Percentiles rank a stretch among this genome's conserved stretches.
These are phyloP conservation scores for Polytolypa hystricis DNA, from an alignment of 2,329 filamentous ascomycete species.

Conservation along the genomic window DNA sequence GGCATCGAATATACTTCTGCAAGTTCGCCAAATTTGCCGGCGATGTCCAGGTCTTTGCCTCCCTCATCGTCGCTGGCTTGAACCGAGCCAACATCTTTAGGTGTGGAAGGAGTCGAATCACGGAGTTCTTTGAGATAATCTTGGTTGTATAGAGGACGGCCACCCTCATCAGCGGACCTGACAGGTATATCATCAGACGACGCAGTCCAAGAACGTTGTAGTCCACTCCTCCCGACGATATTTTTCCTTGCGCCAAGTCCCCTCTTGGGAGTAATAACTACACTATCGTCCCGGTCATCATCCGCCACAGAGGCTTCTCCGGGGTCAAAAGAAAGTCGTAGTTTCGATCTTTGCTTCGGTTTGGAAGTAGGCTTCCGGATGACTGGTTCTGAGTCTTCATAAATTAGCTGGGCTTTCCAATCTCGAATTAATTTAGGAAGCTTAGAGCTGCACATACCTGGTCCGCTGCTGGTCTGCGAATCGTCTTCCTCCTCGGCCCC, in stretches of 20 bases:
- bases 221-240: constrained; percentile 56
- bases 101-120: constrained; percentile 73
- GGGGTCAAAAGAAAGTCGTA: constrained; percentile 67
- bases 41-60: constrained; percentile 37
- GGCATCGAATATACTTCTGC: constrained; percentile 21
- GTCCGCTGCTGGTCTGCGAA: constrained; percentile 19
- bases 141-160: constrained; percentile 70
- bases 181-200: constrained; percentile 45
- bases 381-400: constrained; percentile 35
- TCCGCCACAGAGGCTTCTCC: constrained; percentile 44
- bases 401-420: constrained; percentile 20
- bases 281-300: constrained; percentile 42
- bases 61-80: constrained; percentile 16
- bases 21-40: constrained; percentile 38
- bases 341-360: constrained; percentile 58
- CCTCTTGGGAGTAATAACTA: constrained; percentile 52
- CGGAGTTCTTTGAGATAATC: constrained; percentile 80
- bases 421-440: constrained; percentile 17
- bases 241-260: constrained; percentile 48
- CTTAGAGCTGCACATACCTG: constrained; percentile 30
- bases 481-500: constrained; percentile 57
- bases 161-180: constrained; percentile 51
- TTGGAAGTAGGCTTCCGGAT: constrained; percentile 45
- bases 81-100: constrained; percentile 41
- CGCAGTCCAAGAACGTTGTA: constrained; percentile 42